Percentiles rank a stretch among this genome's conserved stretches.
Evolutionary conservation across 2,329 filamentous ascomycete genomes (phyloP).

Genomic region (Rhinocladiella similis): DNA sequence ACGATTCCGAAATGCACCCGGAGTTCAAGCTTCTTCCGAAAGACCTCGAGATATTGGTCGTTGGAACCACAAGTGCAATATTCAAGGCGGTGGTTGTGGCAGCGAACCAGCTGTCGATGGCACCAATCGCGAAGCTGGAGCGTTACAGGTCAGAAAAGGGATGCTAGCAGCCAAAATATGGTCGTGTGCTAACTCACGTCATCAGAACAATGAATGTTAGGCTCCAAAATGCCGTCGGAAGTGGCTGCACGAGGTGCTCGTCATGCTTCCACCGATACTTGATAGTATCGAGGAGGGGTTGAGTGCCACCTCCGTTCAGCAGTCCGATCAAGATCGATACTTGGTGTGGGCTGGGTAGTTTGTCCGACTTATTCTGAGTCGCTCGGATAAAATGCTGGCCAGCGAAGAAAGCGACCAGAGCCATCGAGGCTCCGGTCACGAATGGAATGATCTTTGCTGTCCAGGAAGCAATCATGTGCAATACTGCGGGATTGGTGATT

Average conservation of each 20-base stretch:
- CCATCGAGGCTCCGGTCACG: conserved; percentile 13
- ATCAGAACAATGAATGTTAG: conserved; percentile 12
- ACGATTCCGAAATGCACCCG: conserved; percentile 1
- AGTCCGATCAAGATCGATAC: conserved; percentile 3
- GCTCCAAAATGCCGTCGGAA: conserved; percentile 16
- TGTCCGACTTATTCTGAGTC: conserved; percentile 9
- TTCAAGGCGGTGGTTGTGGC: conserved; percentile 7
- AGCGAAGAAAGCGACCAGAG: conserved; percentile 17
- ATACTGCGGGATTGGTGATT: conserved; percentile 13
- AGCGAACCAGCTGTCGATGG: conserved; percentile 11
- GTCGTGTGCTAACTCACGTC: conserved; percentile 5
- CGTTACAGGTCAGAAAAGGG: not conserved
- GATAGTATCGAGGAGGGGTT: conserved; percentile 9
- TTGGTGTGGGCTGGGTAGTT: conserved; percentile 5
- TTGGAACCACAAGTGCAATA: conserved; percentile 4
- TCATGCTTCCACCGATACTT: conserved; percentile 14
- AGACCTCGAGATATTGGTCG: not conserved
- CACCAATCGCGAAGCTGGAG: conserved; percentile 12
- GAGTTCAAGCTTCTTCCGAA: conserved; percentile 5
- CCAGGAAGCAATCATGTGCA: conserved; percentile 21
- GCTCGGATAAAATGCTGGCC: conserved; percentile 11
- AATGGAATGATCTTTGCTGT: conserved; percentile 14
- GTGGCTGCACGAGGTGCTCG: conserved; percentile 9
- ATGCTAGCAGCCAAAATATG: not conserved
- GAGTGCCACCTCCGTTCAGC: not conserved